Conservation (phyloP, 208 protist genomes). For the Balamuthia mandrillaris region DNA sequence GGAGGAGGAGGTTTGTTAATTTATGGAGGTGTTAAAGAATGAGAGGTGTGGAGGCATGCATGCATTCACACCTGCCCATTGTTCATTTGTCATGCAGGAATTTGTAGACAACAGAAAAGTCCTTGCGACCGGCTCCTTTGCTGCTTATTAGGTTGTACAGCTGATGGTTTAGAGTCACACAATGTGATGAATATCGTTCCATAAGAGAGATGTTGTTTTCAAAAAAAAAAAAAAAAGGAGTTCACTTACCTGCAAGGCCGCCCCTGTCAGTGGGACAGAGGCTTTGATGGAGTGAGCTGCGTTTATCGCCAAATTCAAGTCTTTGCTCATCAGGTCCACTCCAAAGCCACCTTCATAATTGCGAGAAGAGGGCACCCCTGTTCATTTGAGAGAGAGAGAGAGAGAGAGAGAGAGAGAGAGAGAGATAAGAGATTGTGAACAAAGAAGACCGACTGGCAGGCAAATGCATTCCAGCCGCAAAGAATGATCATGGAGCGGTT, state of each 20-base stretch:
- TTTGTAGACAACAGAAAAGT: constrained; percentile 71
- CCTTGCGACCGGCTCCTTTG: constrained; percentile 54
- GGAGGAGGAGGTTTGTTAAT: too few relatives aligned
- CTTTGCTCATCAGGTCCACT: constrained; percentile 77
- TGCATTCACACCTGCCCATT: too few relatives aligned
- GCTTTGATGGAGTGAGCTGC: constrained; percentile 57
- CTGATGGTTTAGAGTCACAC: too few relatives aligned
- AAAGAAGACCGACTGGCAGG: too few relatives aligned
- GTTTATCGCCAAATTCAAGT: constrained; percentile 73
- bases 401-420: neutral
- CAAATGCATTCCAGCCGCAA: neutral
- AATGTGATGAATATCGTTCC: too few relatives aligned
- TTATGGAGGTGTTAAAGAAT: too few relatives aligned
- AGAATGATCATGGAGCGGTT: constrained; percentile 24
- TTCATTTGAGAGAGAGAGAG: neutral
- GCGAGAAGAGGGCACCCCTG: constrained; percentile 46
- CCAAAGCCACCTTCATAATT: constrained; percentile 62
- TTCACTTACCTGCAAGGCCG: constrained; percentile 52
- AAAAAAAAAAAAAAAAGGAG: too few relatives aligned
- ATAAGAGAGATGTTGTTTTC: too few relatives aligned
- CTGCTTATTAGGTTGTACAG: constrained; percentile 61
- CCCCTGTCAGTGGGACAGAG: constrained; percentile 52
- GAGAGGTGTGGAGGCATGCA: too few relatives aligned
- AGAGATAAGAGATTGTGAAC: neutral
- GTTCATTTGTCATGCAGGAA: constrained; percentile 39